Percentiles rank a stretch among this genome's conserved stretches.
phyloP scores from a whole-genome alignment of 129 eudicot species.

The Flaveria trinervia region DNA sequence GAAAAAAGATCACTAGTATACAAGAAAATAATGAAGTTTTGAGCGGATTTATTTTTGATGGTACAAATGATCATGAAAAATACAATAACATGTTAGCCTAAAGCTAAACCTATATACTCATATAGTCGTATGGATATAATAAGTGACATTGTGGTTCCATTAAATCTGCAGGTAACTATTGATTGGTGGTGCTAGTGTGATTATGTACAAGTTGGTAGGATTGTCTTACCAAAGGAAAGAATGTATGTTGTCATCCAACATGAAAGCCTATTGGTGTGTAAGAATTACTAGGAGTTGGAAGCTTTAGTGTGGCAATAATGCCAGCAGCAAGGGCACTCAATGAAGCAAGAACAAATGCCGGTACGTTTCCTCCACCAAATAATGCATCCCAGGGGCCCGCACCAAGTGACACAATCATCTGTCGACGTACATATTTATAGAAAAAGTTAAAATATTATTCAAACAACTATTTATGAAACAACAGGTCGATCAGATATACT shows the following conservation, averaged over 20 bases:
- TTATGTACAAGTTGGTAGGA: slow-evolving; percentile 22
- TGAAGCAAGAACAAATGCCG: slow-evolving; percentile 93
- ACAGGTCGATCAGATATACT: background rate
- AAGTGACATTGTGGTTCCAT: slow-evolving; percentile 25
- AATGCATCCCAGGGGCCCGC: slow-evolving; percentile 99
- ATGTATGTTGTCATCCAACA: slow-evolving; percentile 53
- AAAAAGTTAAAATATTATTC: background rate
- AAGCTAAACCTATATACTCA: slow-evolving; percentile 22
- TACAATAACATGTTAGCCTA: slow-evolving; percentile 15
- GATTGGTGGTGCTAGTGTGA: slow-evolving; percentile 16
- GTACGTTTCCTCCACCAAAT: slow-evolving; percentile 95
- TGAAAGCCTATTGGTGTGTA: slow-evolving; percentile 70
- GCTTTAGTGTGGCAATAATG: slow-evolving; percentile 63
- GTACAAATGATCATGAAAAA: background rate
- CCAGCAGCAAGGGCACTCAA: slow-evolving; percentile 80
- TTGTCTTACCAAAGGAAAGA: slow-evolving; percentile 13
- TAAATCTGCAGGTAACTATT: slow-evolving; percentile 18
- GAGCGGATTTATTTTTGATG: background rate
- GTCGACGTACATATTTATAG: background rate
- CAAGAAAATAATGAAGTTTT: background rate
- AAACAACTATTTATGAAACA: background rate
- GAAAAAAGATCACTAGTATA: slow-evolving; percentile 3
- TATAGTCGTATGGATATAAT: background rate
- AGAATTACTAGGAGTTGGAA: slow-evolving; percentile 67
- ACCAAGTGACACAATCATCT: slow-evolving; percentile 98